These are phyloP conservation scores for Bassia scoparia DNA, from an alignment of 148 eudicot genomes.

Conservation along the genomic window DNA sequence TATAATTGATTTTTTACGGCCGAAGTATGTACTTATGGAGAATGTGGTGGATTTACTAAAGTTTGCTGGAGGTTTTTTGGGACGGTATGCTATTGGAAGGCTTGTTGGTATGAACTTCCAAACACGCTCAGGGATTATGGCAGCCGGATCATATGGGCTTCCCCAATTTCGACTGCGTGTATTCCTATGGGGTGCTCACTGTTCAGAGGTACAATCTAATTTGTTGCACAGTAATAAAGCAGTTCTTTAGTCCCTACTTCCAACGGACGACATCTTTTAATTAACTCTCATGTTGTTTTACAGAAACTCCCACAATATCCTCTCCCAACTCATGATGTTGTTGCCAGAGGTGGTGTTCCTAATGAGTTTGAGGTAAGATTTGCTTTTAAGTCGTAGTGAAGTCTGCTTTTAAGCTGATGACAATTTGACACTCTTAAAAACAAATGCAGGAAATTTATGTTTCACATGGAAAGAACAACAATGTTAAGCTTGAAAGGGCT, in stretches of 20 bases:
- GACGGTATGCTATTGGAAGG: constrained; percentile 23
- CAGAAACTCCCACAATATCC: constrained; percentile 26
- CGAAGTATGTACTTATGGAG: constrained; percentile 24
- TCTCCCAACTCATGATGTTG: constrained; percentile 23
- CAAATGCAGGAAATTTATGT: constrained; percentile 21
- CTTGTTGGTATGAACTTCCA: constrained; percentile 23
- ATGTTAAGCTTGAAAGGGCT: constrained; percentile 5
- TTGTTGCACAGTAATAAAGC: not conserved
- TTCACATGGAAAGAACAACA: constrained; percentile 17
- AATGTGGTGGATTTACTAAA: constrained; percentile 22
- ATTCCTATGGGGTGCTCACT: constrained; percentile 26
- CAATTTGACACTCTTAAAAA: not conserved
- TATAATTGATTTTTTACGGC: constrained; percentile 14
- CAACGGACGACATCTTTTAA: not conserved
- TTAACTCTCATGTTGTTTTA: not conserved
- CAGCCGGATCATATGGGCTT: constrained; percentile 25
- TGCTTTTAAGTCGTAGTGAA: not conserved
- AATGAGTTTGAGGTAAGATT: constrained; percentile 17
- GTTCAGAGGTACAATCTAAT: constrained; percentile 1
- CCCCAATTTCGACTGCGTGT: constrained; percentile 23
- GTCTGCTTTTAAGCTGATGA: no score
- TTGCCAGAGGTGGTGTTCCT: constrained; percentile 23
- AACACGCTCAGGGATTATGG: constrained; percentile 22
- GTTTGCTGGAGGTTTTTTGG: constrained; percentile 19
- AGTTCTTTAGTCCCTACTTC: no score